These are phyloP conservation scores for Pezicula rhizophila DNA, from an alignment of 2,329 filamentous ascomycete species.

Conservation along the genomic window DNA sequence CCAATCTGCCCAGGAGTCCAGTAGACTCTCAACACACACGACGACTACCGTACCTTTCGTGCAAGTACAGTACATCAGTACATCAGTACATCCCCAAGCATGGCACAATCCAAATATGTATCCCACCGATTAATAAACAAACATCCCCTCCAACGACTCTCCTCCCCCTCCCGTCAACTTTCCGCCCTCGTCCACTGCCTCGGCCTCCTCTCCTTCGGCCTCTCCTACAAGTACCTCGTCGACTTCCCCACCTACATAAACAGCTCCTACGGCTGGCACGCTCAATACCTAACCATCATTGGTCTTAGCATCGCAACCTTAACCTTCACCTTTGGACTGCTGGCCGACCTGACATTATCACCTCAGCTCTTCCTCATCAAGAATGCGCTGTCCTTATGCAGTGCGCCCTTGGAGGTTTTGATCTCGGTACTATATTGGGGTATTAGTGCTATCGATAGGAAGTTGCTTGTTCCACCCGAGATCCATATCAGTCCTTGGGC, in stretches of 20 bases:
- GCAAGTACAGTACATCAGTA: too few species aligned
- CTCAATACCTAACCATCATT: slow-evolving; percentile 63
- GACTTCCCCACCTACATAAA: slow-evolving; percentile 46
- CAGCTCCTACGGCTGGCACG: slow-evolving; percentile 49
- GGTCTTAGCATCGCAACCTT: slow-evolving; percentile 55
- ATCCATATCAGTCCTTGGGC: slow-evolving; percentile 48
- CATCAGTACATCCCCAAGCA: too few species aligned
- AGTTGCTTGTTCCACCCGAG: slow-evolving; percentile 46
- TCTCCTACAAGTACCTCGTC: slow-evolving; percentile 46
- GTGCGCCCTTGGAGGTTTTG: slow-evolving; percentile 64
- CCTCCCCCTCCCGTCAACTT: slow-evolving; percentile 56
- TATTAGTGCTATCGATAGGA: slow-evolving; percentile 49
- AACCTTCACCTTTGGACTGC: slow-evolving; percentile 55
- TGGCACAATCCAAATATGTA: neutral
- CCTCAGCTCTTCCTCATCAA: slow-evolving; percentile 56
- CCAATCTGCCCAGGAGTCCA: too few species aligned
- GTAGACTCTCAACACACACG: too few species aligned
- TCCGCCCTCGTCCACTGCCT: slow-evolving; percentile 57
- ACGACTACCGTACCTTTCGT: too few species aligned
- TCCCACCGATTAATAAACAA: slow-evolving; percentile 30
- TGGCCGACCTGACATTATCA: slow-evolving; percentile 59
- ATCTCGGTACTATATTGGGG: slow-evolving; percentile 71
- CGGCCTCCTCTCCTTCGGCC: slow-evolving; percentile 46
- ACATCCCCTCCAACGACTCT: slow-evolving; percentile 61
- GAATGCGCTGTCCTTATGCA: slow-evolving; percentile 59